phyloP scores from a whole-genome alignment of 2,329 filamentous ascomycete genomes.

The Emydomyces testavorans region DNA sequence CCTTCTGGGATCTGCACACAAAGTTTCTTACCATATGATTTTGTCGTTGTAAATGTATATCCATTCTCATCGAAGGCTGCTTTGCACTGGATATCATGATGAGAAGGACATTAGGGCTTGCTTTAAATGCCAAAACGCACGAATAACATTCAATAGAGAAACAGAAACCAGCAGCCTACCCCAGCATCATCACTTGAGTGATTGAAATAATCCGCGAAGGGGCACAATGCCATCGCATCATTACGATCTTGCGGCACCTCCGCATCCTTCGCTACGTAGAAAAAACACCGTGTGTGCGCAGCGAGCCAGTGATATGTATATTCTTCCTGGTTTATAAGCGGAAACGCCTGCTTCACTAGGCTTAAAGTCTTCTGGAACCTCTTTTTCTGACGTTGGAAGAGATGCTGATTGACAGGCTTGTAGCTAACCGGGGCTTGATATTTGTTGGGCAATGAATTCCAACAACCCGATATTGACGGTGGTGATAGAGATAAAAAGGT shows the following conservation, averaged over 20 bases:
- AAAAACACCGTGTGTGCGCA: slow-evolving; percentile 50
- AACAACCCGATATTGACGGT: slow-evolving; percentile 30
- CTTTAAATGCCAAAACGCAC: background rate
- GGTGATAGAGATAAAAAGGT: slow-evolving; percentile 21
- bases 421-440: slow-evolving; percentile 26
- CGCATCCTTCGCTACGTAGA: slow-evolving; percentile 39
- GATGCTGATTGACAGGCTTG: slow-evolving; percentile 26
- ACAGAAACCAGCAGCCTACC: slow-evolving; percentile 21
- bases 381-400: slow-evolving; percentile 41
- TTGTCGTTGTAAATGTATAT: slow-evolving; percentile 29
- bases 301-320: slow-evolving; percentile 51
- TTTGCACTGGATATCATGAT: slow-evolving; percentile 21
- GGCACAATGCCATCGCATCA: slow-evolving; percentile 37
- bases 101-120: background rate
- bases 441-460: slow-evolving; percentile 23
- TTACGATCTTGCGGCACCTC: slow-evolving; percentile 30
- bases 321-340: slow-evolving; percentile 31
- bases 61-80: slow-evolving; percentile 28
- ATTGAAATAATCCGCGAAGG: slow-evolving; percentile 40
- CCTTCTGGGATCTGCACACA: background rate
- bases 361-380: slow-evolving; percentile 44
- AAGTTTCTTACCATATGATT: slow-evolving; percentile 23
- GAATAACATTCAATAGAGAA: background rate
- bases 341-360: slow-evolving; percentile 34
- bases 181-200: slow-evolving; percentile 32